A percentile compares a stretch with the other conserved stretches of the same genome.
Conservation (phyloP, 2,329 filamentous ascomycete genomes). For the Cordyceps pruinosa region DNA sequence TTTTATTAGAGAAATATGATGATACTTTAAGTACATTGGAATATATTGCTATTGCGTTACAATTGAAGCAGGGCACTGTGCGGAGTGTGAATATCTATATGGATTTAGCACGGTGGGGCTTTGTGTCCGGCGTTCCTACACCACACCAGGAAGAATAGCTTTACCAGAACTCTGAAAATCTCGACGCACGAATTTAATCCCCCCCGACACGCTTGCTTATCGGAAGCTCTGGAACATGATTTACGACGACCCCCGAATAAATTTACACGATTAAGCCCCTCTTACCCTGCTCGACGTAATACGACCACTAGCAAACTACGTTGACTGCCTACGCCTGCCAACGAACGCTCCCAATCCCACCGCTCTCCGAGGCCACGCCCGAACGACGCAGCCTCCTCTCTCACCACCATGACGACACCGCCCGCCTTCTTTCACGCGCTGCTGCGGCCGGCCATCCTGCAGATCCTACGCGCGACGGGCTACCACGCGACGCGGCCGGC, state of each 20-base stretch:
- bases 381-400: not conserved
- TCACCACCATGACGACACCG: conserved; percentile 35
- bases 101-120: not conserved
- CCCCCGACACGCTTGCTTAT: not conserved
- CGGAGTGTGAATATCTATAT: not conserved
- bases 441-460: conserved; percentile 77
- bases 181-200: not conserved
- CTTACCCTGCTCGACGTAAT: not conserved
- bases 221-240: not conserved
- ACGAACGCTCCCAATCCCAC: too few relatives aligned
- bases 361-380: not conserved
- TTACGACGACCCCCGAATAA: not conserved
- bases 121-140: not conserved
- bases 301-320: not conserved
- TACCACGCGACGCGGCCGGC: conserved; percentile 77
- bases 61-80: not conserved
- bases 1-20: too few relatives aligned
- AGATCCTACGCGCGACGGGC: conserved; percentile 85
- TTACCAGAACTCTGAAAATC: not conserved
- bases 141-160: not conserved
- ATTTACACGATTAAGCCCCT: not conserved
- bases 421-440: conserved; percentile 61
- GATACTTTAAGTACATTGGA: too few relatives aligned
- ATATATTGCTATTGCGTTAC: too few relatives aligned
- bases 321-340: not conserved